Evolutionary conservation across 169 alveolate species (phyloP), one percentile per base, ranked within the genome.

Genomic region (Perkinsus olseni): DNA sequence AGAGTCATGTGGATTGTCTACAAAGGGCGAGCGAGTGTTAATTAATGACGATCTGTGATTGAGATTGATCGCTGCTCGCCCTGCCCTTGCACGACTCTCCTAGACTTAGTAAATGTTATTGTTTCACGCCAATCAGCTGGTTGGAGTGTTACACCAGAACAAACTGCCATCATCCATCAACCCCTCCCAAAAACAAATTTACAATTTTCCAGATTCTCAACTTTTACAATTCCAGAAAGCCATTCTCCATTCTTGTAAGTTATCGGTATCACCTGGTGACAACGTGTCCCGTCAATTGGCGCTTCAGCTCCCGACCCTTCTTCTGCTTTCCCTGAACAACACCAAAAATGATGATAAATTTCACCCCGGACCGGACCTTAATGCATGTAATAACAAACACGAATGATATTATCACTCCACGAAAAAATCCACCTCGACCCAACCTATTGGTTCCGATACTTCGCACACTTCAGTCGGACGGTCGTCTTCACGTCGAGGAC

Each of bases 191-290:
- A n/a, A n/a, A n/a, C n/a, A n/a, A n/a, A n/a, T n/a, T n/a, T n/a
- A n/a, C n/a, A n/a, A n/a, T n/a, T n/a, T n/a, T n/a, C n/a, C n/a
- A n/a, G n/a, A n/a, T n/a, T n/a, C n/a, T n/a, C n/a, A n/a, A n/a
- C 62, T 17, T 17, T 45, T 45, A 45, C 6, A 45, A 17, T 45
- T 45, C 17, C 62, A 45, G 62, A 45, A n/a, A n/a, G n/a, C n/a
- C n/a, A n/a, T n/a, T n/a, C n/a, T n/a, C n/a, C n/a, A n/a, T n/a
- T n/a, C n/a, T n/a, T n/a, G n/a, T n/a, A n/a, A n/a, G n/a, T n/a
- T 45, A 45, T 45, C 99, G 94, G 94, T 98, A 98, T 99, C 99
- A 98, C 93, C 99, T 96, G 36, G 99, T 98, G 24, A 98, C 99
- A 31, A 98, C 99, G 93, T 98, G 99, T 24, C 99, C 99, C 45